These are phyloP conservation scores for Ceratocystis harringtonii DNA, from an alignment of 2,329 filamentous ascomycete genomes.

Conservation along the genomic window DNA sequence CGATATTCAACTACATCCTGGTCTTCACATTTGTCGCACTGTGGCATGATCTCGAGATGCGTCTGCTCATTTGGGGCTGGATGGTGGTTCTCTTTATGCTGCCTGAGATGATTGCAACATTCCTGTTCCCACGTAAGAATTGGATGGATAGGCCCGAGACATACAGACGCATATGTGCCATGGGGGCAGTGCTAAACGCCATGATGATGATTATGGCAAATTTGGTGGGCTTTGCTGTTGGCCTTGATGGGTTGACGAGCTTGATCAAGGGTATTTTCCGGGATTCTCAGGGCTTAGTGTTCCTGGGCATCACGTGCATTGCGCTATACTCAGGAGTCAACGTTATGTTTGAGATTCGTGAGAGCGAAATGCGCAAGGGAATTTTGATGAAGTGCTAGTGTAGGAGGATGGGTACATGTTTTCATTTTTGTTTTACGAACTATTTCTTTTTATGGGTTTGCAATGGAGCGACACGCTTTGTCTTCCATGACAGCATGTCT, in stretches of 20 bases:
- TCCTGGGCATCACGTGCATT: conserved; percentile 55
- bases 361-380: conserved; percentile 68
- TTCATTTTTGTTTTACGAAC: not conserved
- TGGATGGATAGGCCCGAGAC: conserved; percentile 55
- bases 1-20: conserved; percentile 59
- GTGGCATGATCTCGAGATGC: conserved; percentile 93
- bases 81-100: conserved; percentile 86
- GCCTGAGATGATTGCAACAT: conserved; percentile 61
- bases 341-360: conserved; percentile 91
- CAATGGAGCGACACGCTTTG: not conserved
- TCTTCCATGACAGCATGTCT: not conserved
- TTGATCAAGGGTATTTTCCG: conserved; percentile 62
- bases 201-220: conserved; percentile 96
- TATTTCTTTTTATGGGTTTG: not conserved
- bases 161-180: conserved; percentile 66
- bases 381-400: conserved; percentile 56
- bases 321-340: conserved; percentile 74
- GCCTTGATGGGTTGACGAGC: conserved; percentile 69
- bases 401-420: not conserved
- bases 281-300: conserved; percentile 57
- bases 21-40: conserved; percentile 95
- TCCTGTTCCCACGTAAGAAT: conserved; percentile 55
- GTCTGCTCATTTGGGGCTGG: conserved; percentile 92
- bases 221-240: conserved; percentile 85
- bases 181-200: conserved; percentile 69